Conservation (phyloP, 2,329 filamentous ascomycete genomes). For the Zasmidium angulare region DNA sequence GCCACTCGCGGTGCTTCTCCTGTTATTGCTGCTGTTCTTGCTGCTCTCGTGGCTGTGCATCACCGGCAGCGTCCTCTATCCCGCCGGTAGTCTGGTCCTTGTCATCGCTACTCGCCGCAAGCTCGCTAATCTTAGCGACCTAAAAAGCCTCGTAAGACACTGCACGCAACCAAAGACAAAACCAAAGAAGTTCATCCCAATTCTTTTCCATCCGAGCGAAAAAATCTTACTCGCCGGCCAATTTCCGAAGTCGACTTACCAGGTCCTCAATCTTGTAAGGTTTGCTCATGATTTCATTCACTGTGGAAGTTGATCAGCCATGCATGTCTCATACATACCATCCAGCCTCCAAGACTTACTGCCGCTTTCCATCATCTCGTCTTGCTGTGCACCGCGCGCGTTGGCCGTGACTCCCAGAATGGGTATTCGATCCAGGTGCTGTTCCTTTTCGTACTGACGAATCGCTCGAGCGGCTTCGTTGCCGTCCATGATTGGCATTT, state of each 20-base stretch:
- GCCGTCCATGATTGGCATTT: conserved; percentile 34
- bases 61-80: background rate
- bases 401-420: conserved; percentile 38
- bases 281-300: conserved; percentile 36
- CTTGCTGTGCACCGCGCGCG: conserved; percentile 33
- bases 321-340: no score
- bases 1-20: no score
- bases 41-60: no score
- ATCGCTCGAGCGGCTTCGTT: conserved; percentile 30
- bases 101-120: background rate
- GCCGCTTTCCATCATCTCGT: conserved; percentile 32
- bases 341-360: no score
- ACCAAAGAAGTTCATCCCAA: background rate
- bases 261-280: conserved; percentile 36
- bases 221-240: background rate
- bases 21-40: no score
- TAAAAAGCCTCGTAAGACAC: background rate
- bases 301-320: no score
- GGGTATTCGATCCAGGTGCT: conserved; percentile 24
- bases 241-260: conserved; percentile 19
- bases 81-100: background rate
- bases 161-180: background rate
- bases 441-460: conserved; percentile 25
- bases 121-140: background rate
- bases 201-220: no score